These are phyloP conservation scores for Musa troglodytarum DNA, from an alignment of 176 grass and related monocot species.

Conservation along the genomic window DNA sequence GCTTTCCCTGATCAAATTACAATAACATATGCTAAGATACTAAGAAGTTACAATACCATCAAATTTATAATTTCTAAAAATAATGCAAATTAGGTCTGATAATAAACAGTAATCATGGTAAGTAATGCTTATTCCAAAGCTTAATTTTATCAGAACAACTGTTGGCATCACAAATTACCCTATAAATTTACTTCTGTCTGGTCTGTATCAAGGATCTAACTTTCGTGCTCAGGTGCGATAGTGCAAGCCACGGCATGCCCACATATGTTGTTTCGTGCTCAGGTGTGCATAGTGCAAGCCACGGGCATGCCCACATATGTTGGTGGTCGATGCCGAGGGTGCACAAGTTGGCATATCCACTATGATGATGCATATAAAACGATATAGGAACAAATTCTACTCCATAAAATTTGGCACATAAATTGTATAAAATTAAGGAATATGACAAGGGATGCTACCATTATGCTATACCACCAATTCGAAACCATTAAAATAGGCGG, in stretches of 20 bases:
- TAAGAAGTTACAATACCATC: neutral
- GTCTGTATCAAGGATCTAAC: too few relatives aligned
- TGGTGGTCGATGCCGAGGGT: too few relatives aligned
- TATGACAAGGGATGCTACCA: neutral
- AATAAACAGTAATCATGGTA: neutral
- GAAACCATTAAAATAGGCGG: neutral
- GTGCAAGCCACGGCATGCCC: too few relatives aligned
- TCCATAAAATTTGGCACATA: neutral
- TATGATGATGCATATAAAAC: too few relatives aligned
- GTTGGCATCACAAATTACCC: neutral
- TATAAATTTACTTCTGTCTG: too few relatives aligned
- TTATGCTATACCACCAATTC: neutral
- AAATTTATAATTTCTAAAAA: neutral
- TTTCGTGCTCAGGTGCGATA: too few relatives aligned
- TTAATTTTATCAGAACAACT: neutral
- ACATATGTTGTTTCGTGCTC: too few relatives aligned
- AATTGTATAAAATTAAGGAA: neutral
- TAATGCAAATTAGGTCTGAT: neutral
- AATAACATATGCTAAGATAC: too few relatives aligned
- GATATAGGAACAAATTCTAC: neutral
- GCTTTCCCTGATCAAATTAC: neutral
- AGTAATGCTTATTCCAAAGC: neutral
- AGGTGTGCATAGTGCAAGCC: too few relatives aligned
- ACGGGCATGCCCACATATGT: too few relatives aligned
- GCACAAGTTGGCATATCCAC: too few relatives aligned